Evolutionary conservation across 768 basidiomycete species (phyloP).

Genomic region (Lactarius deliciosus): DNA sequence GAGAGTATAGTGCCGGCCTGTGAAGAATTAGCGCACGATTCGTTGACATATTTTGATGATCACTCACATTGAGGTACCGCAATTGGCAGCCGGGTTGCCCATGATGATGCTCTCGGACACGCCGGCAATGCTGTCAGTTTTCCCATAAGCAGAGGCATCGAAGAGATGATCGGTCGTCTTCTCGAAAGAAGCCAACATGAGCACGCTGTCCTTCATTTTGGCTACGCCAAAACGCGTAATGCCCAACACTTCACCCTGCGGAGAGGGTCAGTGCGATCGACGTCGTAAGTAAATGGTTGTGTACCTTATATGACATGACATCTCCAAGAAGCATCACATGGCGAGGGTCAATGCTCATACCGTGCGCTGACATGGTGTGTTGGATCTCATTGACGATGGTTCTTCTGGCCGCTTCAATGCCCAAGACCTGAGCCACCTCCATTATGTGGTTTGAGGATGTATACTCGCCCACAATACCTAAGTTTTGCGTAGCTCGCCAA

Average conservation of each 20-base stretch:
- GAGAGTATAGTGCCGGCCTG: slow-evolving; percentile 44
- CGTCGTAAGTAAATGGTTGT: slow-evolving; percentile 12
- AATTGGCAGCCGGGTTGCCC: slow-evolving; percentile 93
- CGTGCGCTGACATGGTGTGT: slow-evolving; percentile 95
- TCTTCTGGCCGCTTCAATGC: slow-evolving; percentile 92
- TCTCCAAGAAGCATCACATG: slow-evolving; percentile 98
- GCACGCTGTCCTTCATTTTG: slow-evolving; percentile 98
- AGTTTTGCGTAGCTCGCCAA: background rate
- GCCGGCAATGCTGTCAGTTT: slow-evolving; percentile 91
- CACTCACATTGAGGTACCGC: slow-evolving; percentile 89
- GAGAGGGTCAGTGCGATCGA: slow-evolving; percentile 3
- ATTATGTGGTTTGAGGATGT: slow-evolving; percentile 98
- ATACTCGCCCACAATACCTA: slow-evolving; percentile 88
- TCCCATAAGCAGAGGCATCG: slow-evolving; percentile 94
- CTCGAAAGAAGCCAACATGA: slow-evolving; percentile 99
- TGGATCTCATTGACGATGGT: slow-evolving; percentile 98
- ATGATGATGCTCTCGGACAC: slow-evolving; percentile 99
- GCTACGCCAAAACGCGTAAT: slow-evolving; percentile 99
- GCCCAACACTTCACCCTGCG: slow-evolving; percentile 91
- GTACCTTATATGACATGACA: slow-evolving; percentile 96
- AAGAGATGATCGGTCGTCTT: slow-evolving; percentile 99
- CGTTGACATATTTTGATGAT: slow-evolving; percentile 1
- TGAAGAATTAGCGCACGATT: background rate
- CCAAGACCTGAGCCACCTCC: slow-evolving; percentile 92
- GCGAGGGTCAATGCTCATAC: slow-evolving; percentile 97